Conservation (phyloP, 2,329 filamentous ascomycete species). For the Lasiodiplodia sp. region DNA sequence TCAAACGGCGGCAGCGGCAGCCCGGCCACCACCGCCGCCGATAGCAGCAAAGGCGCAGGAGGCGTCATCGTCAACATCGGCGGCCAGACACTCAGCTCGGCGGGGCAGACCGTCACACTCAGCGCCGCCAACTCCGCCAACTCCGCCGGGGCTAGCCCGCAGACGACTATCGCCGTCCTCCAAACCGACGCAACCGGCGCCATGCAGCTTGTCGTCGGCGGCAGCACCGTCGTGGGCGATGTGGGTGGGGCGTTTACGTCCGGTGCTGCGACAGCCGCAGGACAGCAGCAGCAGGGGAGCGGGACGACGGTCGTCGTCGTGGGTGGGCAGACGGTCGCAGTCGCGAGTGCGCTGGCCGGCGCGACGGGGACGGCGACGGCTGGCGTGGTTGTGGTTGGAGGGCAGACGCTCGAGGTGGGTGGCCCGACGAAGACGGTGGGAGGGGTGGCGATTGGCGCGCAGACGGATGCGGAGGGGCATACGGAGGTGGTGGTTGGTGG, state of each 20-base stretch:
- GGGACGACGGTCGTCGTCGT: neutral
- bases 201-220: slow-evolving; percentile 8
- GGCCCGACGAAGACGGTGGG: neutral
- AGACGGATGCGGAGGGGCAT: neutral
- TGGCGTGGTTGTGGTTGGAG: neutral
- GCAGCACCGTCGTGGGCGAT: neutral
- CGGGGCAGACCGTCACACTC: neutral
- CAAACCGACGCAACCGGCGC: neutral
- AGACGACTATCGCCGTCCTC: neutral
- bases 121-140: neutral
- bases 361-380: neutral
- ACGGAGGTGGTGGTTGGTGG: neutral
- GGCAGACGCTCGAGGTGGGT: neutral
- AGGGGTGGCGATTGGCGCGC: neutral
- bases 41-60: too few species aligned
- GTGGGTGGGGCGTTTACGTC: neutral
- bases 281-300: neutral
- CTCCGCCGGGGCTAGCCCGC: neutral
- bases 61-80: neutral
- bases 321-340: neutral
- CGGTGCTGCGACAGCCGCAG: too few species aligned
- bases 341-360: neutral
- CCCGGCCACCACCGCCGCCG: too few species aligned
- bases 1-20: too few species aligned
- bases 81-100: neutral